Evolutionary conservation across 2,329 filamentous ascomycete species (phyloP).

Genomic region (Fusarium neocosmosporiellum): DNA sequence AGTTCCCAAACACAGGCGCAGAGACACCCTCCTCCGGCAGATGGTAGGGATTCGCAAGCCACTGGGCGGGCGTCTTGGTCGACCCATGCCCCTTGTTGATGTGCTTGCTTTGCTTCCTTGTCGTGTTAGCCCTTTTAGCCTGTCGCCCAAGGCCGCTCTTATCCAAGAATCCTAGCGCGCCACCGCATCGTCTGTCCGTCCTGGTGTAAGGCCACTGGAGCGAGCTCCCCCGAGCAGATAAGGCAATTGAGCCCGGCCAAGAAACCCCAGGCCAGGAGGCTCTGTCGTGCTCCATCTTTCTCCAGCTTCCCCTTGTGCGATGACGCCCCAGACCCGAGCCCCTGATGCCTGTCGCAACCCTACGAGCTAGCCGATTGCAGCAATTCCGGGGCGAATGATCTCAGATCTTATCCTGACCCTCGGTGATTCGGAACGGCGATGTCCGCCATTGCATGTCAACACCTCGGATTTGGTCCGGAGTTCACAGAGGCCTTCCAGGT

Average conservation of each 20-base stretch:
- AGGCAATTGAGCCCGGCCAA: slow-evolving; percentile 35
- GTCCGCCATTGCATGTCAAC: slow-evolving; percentile 34
- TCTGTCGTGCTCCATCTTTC: slow-evolving; percentile 43
- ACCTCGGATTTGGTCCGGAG: slow-evolving; percentile 31
- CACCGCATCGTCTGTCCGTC: slow-evolving; percentile 25
- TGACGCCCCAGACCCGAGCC: slow-evolving; percentile 37
- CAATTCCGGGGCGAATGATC: slow-evolving; percentile 49
- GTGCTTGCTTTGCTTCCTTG: background rate
- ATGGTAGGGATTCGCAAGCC: slow-evolving; percentile 33
- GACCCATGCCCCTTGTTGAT: slow-evolving; percentile 13
- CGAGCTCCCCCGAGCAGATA: slow-evolving; percentile 36
- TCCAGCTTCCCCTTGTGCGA: slow-evolving; percentile 46
- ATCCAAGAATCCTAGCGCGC: slow-evolving; percentile 30
- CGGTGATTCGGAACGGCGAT: slow-evolving; percentile 48
- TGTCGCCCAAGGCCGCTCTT: slow-evolving; percentile 16
- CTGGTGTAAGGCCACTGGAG: slow-evolving; percentile 15
- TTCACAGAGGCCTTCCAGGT: slow-evolving; percentile 27
- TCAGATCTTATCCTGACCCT: slow-evolving; percentile 47
- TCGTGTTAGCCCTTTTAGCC: slow-evolving; percentile 1
- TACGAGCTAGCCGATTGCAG: slow-evolving; percentile 41
- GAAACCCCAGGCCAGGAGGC: slow-evolving; percentile 35
- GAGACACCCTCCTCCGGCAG: slow-evolving; percentile 11
- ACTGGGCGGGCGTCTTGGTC: slow-evolving; percentile 11
- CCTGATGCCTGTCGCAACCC: slow-evolving; percentile 33
- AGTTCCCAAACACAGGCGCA: slow-evolving; percentile 8